Evolutionary conservation across 805 yeast species (phyloP).

Genomic region (Ogataea zsoltii): DNA sequence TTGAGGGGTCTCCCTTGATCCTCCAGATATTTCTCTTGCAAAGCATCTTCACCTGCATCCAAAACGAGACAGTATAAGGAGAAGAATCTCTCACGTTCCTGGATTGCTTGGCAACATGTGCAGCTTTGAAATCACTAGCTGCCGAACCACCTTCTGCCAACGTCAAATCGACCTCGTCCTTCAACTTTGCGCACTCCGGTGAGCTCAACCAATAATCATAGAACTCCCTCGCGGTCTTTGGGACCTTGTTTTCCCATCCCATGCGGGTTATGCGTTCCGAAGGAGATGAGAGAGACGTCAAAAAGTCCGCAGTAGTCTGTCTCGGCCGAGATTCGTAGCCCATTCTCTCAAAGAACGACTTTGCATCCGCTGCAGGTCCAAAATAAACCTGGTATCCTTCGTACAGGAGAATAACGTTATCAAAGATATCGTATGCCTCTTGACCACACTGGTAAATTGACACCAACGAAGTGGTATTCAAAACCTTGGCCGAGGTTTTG

Average conservation of each 20-base stretch:
- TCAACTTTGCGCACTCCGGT: constrained; percentile 33
- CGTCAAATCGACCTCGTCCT: constrained; percentile 36
- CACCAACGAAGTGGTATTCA: constrained; percentile 48
- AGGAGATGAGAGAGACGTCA: constrained; percentile 38
- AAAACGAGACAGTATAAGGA: constrained; percentile 50
- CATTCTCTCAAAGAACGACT: constrained; percentile 39
- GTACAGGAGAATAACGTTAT: constrained; percentile 40
- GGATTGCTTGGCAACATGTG: no score
- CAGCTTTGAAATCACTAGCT: no score
- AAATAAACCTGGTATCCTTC: constrained; percentile 44
- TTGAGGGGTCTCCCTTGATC: constrained; percentile 48
- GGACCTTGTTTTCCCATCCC: constrained; percentile 41
- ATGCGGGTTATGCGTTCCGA: constrained; percentile 32
- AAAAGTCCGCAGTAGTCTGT: constrained; percentile 46
- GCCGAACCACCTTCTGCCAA: no score
- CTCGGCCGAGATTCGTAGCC: constrained; percentile 46
- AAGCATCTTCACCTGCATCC: constrained; percentile 52
- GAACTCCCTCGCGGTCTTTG: constrained; percentile 43
- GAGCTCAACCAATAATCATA: constrained; percentile 40
- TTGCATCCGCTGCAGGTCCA: constrained; percentile 38
- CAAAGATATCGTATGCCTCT: constrained; percentile 43
- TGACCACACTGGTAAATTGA: constrained; percentile 48
- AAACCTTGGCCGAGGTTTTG: constrained; percentile 48
- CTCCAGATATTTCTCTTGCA: constrained; percentile 48
- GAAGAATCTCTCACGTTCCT: constrained; percentile 36